A percentile compares a stretch with the other conserved stretches of the same genome.
phyloP scores from a whole-genome alignment of 2,329 filamentous ascomycete genomes.

The Microcyclospora tardicrescens region DNA sequence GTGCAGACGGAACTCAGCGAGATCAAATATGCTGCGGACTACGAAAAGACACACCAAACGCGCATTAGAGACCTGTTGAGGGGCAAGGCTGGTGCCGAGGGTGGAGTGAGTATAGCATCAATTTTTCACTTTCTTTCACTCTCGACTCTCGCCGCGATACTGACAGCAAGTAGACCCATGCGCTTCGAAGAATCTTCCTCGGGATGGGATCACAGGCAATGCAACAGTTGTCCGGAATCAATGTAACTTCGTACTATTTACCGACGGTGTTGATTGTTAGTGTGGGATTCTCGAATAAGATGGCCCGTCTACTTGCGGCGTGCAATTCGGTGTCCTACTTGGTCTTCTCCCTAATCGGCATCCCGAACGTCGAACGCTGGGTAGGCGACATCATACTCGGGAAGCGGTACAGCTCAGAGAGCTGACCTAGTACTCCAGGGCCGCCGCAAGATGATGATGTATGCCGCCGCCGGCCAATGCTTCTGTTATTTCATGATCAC shows the following conservation, averaged over 20 bases:
- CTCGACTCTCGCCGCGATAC: too few relatives aligned
- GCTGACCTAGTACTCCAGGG: constrained; percentile 19
- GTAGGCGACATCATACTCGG: too few relatives aligned
- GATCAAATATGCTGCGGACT: constrained; percentile 36
- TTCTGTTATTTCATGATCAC: constrained; percentile 42
- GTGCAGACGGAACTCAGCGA: constrained; percentile 32
- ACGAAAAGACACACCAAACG: constrained; percentile 38
- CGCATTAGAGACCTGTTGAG: constrained; percentile 38
- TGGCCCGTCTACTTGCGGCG: constrained; percentile 43
- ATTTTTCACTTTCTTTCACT: too few relatives aligned
- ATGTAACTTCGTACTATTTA: constrained; percentile 37
- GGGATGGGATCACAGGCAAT: constrained; percentile 43
- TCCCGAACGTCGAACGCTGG: constrained; percentile 37
- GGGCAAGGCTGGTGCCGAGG: constrained; percentile 31
- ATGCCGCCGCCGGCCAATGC: constrained; percentile 39
- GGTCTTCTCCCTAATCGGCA: constrained; percentile 34
- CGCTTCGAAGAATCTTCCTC: constrained; percentile 38
- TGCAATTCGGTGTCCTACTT: constrained; percentile 40
- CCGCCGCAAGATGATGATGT: constrained; percentile 47
- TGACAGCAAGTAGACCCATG: constrained; percentile 25
- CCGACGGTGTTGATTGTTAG: constrained; percentile 47
- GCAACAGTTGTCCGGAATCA: constrained; percentile 35
- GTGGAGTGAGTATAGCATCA: constrained; percentile 14
- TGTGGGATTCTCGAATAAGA: constrained; percentile 40
- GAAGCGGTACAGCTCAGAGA: too few relatives aligned